Evolutionary conservation across 495 filamentous ascomycete genomes (phyloP).

Genomic region (Pyrenopolyporus hunteri): DNA sequence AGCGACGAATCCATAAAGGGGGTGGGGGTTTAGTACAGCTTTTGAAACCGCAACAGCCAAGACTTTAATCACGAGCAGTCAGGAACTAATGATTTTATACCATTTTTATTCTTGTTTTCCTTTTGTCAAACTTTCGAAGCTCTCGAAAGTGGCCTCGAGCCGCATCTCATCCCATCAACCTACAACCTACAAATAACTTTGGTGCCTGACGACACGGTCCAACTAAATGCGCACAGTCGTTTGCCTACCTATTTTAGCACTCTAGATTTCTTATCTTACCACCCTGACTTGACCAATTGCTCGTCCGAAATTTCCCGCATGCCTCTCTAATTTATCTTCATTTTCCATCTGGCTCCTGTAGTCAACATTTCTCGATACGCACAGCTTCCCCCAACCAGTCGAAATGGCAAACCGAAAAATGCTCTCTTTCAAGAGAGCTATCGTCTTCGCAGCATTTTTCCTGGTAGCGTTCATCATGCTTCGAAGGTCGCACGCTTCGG

Average conservation of each 20-base stretch:
- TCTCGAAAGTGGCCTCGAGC: constrained; percentile 20
- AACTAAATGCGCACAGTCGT: constrained; percentile 11
- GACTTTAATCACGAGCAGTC: constrained; percentile 24
- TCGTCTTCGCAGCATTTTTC: constrained; percentile 70
- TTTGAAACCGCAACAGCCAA: constrained; percentile 28
- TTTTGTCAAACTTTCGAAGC: constrained; percentile 19
- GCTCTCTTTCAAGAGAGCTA: constrained; percentile 74
- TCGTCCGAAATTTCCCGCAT: constrained; percentile 15
- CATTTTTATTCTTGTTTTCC: constrained; percentile 11
- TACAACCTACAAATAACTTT: constrained; percentile 10
- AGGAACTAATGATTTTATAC: constrained; percentile 4
- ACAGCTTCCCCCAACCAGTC: not conserved
- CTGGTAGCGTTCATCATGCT: constrained; percentile 75
- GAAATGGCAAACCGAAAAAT: constrained; percentile 39
- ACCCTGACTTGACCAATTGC: constrained; percentile 4
- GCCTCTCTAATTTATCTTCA: constrained; percentile 17
- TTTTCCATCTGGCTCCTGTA: constrained; percentile 8
- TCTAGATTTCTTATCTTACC: constrained; percentile 7
- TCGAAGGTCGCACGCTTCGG: constrained; percentile 61
- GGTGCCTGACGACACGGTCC: constrained; percentile 1
- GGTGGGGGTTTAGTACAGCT: constrained; percentile 12
- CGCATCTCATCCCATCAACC: constrained; percentile 5
- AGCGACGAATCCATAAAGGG: constrained; percentile 11
- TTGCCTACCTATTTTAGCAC: not conserved
- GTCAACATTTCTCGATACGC: not conserved